phyloP scores from a whole-genome alignment of 306 rosid genomes.

The Fragaria vesca region DNA sequence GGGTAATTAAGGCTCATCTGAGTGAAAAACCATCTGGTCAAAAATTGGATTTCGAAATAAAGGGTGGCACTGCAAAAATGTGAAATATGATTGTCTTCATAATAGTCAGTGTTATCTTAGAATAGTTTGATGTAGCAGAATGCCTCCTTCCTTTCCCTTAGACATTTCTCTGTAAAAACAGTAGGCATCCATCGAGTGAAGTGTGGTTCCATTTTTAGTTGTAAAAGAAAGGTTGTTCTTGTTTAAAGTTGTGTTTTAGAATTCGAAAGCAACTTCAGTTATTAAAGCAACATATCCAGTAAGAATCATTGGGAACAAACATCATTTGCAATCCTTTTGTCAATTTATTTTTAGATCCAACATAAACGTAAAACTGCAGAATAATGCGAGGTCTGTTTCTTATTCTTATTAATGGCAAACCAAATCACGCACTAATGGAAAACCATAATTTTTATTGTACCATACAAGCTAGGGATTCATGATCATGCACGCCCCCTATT shows the following conservation, averaged over 20 bases:
- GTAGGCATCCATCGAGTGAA: neutral
- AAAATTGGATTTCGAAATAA: neutral
- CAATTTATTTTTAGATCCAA: neutral
- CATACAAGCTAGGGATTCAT: neutral
- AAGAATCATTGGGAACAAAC: neutral
- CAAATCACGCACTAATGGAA: neutral
- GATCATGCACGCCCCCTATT: neutral
- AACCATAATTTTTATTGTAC: neutral
- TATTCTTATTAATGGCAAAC: neutral
- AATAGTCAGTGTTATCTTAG: neutral
- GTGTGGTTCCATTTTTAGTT: neutral
- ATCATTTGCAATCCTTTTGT: no score
- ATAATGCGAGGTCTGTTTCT: neutral
- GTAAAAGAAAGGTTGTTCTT: neutral
- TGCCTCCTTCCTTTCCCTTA: neutral
- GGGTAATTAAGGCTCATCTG: neutral
- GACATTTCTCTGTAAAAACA: neutral
- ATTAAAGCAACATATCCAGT: no score
- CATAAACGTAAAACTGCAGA: neutral
- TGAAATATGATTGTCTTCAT: neutral
- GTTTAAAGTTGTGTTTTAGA: neutral
- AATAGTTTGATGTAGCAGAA: neutral
- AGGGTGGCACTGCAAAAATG: neutral
- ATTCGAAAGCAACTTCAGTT: no score
- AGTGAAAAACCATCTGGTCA: neutral